Evolutionary conservation across 306 rosid species (phyloP), one percentile per base, ranked within the genome.

Genomic region (Geum urbanum): DNA sequence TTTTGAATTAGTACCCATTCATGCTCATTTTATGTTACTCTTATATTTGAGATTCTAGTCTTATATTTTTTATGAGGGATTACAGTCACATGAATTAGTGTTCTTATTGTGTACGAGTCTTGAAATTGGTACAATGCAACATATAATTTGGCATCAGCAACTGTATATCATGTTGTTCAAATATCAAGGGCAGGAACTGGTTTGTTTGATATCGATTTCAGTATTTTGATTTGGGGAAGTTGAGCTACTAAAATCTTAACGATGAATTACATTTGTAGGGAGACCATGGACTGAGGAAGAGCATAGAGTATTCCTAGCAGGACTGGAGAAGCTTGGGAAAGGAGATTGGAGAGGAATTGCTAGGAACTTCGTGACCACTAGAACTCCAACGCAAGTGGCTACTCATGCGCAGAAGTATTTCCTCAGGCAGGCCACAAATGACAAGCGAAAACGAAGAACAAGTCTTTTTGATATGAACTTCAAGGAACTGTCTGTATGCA

Each of bases 371-470:
- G 91, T 88, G 60, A 77, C 64, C 0, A 82, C 86, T 3, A 84
- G 86, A 62, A 78, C 86, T 16, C 80, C 91, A 8, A 80, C 87
- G 0, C 95, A 88, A 40, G 87, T 88, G 49, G 91, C 91, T 0
- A 88, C 89, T n/a, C 95, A 88, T 74, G 95, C 95, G 0, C 96
- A 86, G 48, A 89, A 89, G 51, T 85, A 81, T 45, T 87, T 83
- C 70, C 76, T 83, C 16, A 77, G 88, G 63, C 74, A 67, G 5
- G 73, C 79, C n/a, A 65, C 80, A 0, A 70, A 56, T 24, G 77
- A 83, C 14, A 81, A 62, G 73, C 79, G 73, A 68, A 85, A 77
- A 58, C 88, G 81, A 41, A 77, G 87, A 79, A 71, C 84, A 32
- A 87, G 92, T 67, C 79, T 81, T 32, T 87, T 87, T 47, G 92